phyloP scores from a whole-genome alignment of 192 early-diverging fungal genomes.

The Coemansia sp. region DNA sequence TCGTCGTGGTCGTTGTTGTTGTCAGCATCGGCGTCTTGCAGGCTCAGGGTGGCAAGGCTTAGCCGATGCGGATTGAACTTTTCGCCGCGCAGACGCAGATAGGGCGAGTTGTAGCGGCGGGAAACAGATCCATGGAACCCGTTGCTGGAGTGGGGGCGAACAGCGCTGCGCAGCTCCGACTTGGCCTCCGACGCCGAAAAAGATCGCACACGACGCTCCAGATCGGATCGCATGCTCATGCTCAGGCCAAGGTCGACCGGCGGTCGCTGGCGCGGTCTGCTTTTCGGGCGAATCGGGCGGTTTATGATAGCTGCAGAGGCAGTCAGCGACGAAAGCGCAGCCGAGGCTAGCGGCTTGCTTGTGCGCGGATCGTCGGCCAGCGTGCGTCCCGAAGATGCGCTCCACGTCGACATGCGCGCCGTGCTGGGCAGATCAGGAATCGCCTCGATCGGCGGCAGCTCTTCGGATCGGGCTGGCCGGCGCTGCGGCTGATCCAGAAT shows the following conservation, averaged over 20 bases:
- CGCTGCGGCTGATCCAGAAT: conserved; percentile 25
- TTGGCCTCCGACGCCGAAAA: conserved; percentile 47
- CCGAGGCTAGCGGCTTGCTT: conserved; percentile 20
- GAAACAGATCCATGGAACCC: conserved; percentile 37
- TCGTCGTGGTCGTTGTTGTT: conserved; percentile 4
- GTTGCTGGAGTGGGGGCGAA: conserved; percentile 50
- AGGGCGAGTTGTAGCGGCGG: conserved; percentile 38
- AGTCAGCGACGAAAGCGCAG: conserved; percentile 33
- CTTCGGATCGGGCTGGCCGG: background rate
- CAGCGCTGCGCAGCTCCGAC: conserved; percentile 1
- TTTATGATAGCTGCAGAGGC: conserved; percentile 31
- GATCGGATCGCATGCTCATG: conserved; percentile 44
- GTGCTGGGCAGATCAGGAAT: conserved; percentile 15
- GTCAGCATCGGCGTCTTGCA: background rate
- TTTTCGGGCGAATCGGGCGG: conserved; percentile 10
- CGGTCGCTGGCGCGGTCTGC: conserved; percentile 14
- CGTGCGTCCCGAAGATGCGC: conserved; percentile 43
- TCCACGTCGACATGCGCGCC: conserved; percentile 53
- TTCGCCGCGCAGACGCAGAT: conserved; percentile 23
- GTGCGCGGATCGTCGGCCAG: conserved; percentile 35
- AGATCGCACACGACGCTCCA: conserved; percentile 48
- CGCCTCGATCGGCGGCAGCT: conserved; percentile 8
- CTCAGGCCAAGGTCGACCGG: conserved; percentile 40
- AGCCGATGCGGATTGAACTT: conserved; percentile 26
- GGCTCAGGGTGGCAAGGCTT: conserved; percentile 27